phyloP scores from a whole-genome alignment of 768 basidiomycete genomes.

The Podaxis mareebaensis region DNA sequence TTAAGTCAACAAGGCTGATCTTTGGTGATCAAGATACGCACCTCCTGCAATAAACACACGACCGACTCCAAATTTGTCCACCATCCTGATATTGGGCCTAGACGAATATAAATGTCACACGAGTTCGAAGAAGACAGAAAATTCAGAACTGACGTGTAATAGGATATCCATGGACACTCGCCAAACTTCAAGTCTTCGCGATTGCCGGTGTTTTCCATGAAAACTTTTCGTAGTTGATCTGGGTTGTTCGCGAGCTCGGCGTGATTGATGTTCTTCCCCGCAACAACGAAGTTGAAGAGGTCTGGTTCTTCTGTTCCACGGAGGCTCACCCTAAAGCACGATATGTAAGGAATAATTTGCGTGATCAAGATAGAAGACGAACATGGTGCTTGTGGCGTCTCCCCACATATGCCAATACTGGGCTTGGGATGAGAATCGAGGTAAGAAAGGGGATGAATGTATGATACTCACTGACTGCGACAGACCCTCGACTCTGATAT shows the following conservation, averaged over 20 bases:
- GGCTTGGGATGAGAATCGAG: conserved; percentile 4
- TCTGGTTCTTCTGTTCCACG: conserved; percentile 24
- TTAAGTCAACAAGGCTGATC: background rate
- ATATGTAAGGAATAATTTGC: background rate
- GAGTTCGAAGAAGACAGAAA: background rate
- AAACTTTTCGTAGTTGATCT: conserved; percentile 16
- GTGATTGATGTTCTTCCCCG: conserved; percentile 23
- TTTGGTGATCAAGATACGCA: conserved; percentile 16
- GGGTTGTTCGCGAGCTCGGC: conserved; percentile 17
- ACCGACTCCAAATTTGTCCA: conserved; percentile 37
- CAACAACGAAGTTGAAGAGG: conserved; percentile 26
- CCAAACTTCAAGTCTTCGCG: conserved; percentile 32
- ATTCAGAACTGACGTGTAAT: conserved; percentile 19
- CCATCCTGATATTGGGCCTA: conserved; percentile 49
- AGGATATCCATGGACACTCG: conserved; percentile 25
- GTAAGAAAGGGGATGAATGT: background rate
- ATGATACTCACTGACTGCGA: conserved; percentile 33
- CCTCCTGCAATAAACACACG: conserved; percentile 48
- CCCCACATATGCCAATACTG: conserved; percentile 54
- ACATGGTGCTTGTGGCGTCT: conserved; percentile 34
- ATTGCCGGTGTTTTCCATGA: conserved; percentile 25
- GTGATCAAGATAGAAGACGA: conserved; percentile 10
- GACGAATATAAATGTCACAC: background rate
- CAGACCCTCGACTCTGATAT: conserved; percentile 43
- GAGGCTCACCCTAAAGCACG: conserved; percentile 16